Evolutionary conservation across 768 basidiomycete genomes (phyloP), one percentile per base, ranked within the genome.

Genomic region (Rhodosporidiobolus odoratus): DNA sequence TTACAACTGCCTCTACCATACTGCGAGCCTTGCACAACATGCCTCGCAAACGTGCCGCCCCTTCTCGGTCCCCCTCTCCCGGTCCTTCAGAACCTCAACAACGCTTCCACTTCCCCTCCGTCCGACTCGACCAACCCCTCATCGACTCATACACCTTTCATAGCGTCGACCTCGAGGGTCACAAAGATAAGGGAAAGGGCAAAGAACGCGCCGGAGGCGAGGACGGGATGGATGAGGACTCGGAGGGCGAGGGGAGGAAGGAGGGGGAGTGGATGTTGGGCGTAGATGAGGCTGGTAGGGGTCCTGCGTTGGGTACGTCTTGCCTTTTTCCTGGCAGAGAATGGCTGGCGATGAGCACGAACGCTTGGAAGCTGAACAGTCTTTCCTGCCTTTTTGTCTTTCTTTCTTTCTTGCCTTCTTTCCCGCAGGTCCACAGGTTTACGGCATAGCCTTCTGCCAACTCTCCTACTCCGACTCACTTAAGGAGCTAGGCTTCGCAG

Each of bases 201-300:
- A 45, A 32, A 23, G 35, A 40, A 34, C 32, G 35, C 60, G 32
- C 37, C 41, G 10, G 68, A 61, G 10, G 50, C 50, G 71, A 34
- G 62, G 75, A 76, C 27, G 73, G 58, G 62, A n/a, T n/a, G n/a
- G n/a, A n/a, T 21, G 63, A 59, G 80, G 90, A 95, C 25, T 21
- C 47, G 43, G 47, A 32, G 30, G 32, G 23, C 27, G 38, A 47
- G 23, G 15, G 35, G 4, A 65, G 40, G 41, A 25, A 21, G 3
- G 38, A 64, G 81, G 90, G 96, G 3, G 71, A 71, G 30, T 76
- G 74, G 81, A 91, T 97, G 58, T 88, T 99, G 59, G 96, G 96
- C 32, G 93, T 99, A n/a, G 96, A 99, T 79, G 96, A 99, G 79
- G 96, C 96, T 0, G 96, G 96, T 0, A 84, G 96, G 64, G 96